Evolutionary conservation across 345 rosid genomes (phyloP), one percentile per base, ranked within the genome.

Genomic region (Boechera stricta): DNA sequence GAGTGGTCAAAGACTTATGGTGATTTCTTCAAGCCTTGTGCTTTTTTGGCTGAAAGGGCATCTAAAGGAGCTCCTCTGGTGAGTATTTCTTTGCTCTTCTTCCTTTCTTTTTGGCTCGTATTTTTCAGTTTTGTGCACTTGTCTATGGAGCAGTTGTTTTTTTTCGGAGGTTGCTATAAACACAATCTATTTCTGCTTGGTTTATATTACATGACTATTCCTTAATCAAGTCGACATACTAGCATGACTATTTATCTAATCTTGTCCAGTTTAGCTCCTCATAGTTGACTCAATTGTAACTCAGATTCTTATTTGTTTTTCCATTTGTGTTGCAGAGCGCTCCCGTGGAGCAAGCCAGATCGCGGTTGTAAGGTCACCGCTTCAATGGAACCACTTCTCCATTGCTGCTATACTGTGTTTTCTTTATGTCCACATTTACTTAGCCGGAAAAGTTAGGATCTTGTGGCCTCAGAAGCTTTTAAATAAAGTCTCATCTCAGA

Each of bases 21-120:
- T 24, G 96, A 78, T 8, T 92, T 95, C 86, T 95, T 92, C 88
- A 87, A 89, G 84, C 99, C 99, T 67, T 92, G 98, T 65, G 78
- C 91, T 41, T 92, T 88, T 83, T 82, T 95, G 81, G 91, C 91
- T 60, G 93, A 88, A 75, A 79, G 92, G 84, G 98, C 87, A 65
- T 88, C 88, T 61, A 87, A 81, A 73, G 89, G 90, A 65, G 86
- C 86, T 77, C 84, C 92, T 48, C 82, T 88, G 89, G 95, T 88
- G 56, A 81, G 82, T 66, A 8, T 58, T 63, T 44, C 26, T 18
- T 12, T 58, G 18, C 11, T 35, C 15, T 38, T 9, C 42, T 38
- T 38, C 10, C 42, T 38, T 38, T 9, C 4, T n/a, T 38, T 33
- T 38, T 11, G 48, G 33, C 52, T 36, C 21, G 21, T 24, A 6